phyloP scores from a whole-genome alignment of 306 rosid species.

The Geum urbanum region DNA sequence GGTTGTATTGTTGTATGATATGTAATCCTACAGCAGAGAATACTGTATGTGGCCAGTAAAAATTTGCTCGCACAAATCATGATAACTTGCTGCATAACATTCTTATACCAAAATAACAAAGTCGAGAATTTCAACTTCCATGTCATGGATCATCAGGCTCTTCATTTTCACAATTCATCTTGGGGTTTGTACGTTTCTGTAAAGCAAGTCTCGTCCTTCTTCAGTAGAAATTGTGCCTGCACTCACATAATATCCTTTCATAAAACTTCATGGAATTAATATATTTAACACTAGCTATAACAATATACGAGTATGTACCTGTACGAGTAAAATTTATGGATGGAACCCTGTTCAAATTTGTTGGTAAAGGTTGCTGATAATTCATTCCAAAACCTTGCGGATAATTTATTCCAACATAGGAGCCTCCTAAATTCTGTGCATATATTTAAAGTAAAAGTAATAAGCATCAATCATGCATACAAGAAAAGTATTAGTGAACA shows the following conservation, averaged over 20 bases:
- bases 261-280: neutral
- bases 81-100: no score
- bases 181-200: neutral
- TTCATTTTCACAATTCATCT: no score
- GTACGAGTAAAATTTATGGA: neutral
- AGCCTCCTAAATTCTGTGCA: neutral
- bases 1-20: no score
- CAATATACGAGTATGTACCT: neutral
- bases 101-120: no score
- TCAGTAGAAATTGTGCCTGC: neutral
- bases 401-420: neutral
- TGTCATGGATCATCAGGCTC: no score
- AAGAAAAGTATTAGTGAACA: neutral
- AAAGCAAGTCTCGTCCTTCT: neutral
- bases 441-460: neutral
- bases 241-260: neutral
- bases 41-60: no score
- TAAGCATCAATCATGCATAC: neutral
- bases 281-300: neutral
- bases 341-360: neutral
- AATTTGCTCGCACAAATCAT: no score
- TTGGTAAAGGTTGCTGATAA: neutral
- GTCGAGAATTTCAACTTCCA: no score
- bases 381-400: neutral
- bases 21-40: no score